Percentiles rank a stretch among this genome's conserved stretches.
Evolutionary conservation across 1,139 yeast species (phyloP).

Genomic region (Taphrina sp.): DNA sequence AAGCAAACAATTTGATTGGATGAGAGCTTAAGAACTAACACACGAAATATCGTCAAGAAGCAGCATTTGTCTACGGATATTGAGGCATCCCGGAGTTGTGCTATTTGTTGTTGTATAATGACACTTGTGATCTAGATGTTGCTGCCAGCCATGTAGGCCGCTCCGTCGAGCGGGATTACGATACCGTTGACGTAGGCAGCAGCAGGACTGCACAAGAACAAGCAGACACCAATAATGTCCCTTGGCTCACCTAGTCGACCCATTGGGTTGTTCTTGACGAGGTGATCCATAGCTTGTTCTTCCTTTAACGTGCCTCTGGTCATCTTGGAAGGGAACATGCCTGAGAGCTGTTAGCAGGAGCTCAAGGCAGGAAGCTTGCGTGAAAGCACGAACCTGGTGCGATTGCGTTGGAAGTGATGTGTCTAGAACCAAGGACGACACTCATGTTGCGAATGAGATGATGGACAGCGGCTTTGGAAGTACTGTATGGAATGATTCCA

Average conservation of each 20-base stretch:
- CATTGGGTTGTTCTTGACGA: conserved; percentile 58
- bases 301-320: conserved; percentile 53
- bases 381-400: too few relatives aligned
- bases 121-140: background rate
- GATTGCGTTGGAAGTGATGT: conserved; percentile 64
- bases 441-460: conserved; percentile 68
- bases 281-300: conserved; percentile 53
- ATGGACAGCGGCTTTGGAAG: conserved; percentile 75
- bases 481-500: conserved; percentile 57
- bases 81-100: too few relatives aligned
- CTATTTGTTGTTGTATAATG: too few relatives aligned
- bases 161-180: conserved; percentile 72
- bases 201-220: conserved; percentile 60
- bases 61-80: too few relatives aligned
- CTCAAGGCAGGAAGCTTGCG: too few relatives aligned
- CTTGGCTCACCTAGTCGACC: conserved; percentile 62
- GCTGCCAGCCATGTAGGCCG: conserved; percentile 20
- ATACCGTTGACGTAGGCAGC: conserved; percentile 66
- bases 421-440: conserved; percentile 66
- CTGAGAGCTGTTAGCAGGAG: too few relatives aligned
- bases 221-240: conserved; percentile 58
- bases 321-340: conserved; percentile 78
- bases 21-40: too few relatives aligned
- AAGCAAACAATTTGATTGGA: too few relatives aligned
- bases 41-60: too few relatives aligned